A percentile compares a stretch with the other conserved stretches of the same genome.
Conservation (phyloP, 306 rosid genomes). For the Lithocarpus polystachyus region DNA sequence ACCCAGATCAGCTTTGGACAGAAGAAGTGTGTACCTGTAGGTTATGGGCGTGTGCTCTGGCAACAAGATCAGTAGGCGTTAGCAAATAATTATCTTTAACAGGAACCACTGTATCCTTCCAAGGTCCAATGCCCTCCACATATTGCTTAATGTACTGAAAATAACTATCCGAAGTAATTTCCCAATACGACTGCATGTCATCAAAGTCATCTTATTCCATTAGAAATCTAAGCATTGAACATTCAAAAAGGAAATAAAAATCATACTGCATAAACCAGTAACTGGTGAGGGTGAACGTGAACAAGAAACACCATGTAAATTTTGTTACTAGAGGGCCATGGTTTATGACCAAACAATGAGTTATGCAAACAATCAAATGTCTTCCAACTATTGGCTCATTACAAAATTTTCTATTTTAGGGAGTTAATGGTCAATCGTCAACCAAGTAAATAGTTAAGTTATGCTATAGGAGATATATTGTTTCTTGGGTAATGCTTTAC, state of each 20-base stretch:
- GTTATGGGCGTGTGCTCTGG: constrained; percentile 76
- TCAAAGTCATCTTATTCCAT: not conserved
- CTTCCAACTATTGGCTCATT: not conserved
- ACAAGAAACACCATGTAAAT: not conserved
- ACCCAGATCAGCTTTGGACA: constrained; percentile 5
- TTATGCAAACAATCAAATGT: not conserved
- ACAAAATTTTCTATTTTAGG: not conserved
- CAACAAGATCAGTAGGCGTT: constrained; percentile 67
- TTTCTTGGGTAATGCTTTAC: no score
- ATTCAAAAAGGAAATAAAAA: not conserved
- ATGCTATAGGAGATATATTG: not conserved
- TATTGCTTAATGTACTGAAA: constrained; percentile 61
- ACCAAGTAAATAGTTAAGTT: not conserved
- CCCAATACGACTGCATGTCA: constrained; percentile 82
- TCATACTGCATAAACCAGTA: not conserved
- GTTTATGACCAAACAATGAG: not conserved
- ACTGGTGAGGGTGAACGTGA: not conserved
- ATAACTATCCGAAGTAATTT: constrained; percentile 77
- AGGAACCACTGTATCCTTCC: constrained; percentile 88
- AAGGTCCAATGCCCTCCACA: constrained; percentile 91
- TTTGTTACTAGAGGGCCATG: not conserved
- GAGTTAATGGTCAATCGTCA: not conserved
- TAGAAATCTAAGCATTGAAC: not conserved
- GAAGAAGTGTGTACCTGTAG: constrained; percentile 57
- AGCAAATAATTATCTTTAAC: constrained; percentile 44